A percentile compares a stretch with the other conserved stretches of the same genome.
These are phyloP conservation scores for barrel medic (Medicago truncatula) DNA, from an alignment of 306 rosid species.

Conservation along the genomic window MtrunA17r5.0-ANR NC_053048.1:24991001-24991500, in stretches of 20 bases:
- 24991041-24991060: too few relatives aligned
- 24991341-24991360: conserved; percentile 66
- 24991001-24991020: neutral
- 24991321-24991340: conserved; percentile 82
- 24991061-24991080: too few relatives aligned
- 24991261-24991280: conserved; percentile 59
- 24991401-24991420: conserved; percentile 70
- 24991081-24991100: too few relatives aligned
- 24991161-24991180: neutral
- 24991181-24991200: neutral
- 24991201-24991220: neutral
- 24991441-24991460: conserved; percentile 30
- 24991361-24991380: conserved; percentile 81
- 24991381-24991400: conserved; percentile 72
- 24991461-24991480: conserved; percentile 55
- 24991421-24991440: conserved; percentile 56
- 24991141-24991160: neutral
- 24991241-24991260: conserved; percentile 55
- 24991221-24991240: conserved; percentile 48
- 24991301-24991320: conserved; percentile 71
- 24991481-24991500: conserved; percentile 69
- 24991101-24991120: neutral
- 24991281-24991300: conserved; percentile 66
- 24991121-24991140: neutral
- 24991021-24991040: neutral